A percentile compares a stretch with the other conserved stretches of the same genome.
These are phyloP conservation scores for Cardamine resedifolia DNA, from an alignment of 345 rosid species.

Conservation along the genomic window DNA sequence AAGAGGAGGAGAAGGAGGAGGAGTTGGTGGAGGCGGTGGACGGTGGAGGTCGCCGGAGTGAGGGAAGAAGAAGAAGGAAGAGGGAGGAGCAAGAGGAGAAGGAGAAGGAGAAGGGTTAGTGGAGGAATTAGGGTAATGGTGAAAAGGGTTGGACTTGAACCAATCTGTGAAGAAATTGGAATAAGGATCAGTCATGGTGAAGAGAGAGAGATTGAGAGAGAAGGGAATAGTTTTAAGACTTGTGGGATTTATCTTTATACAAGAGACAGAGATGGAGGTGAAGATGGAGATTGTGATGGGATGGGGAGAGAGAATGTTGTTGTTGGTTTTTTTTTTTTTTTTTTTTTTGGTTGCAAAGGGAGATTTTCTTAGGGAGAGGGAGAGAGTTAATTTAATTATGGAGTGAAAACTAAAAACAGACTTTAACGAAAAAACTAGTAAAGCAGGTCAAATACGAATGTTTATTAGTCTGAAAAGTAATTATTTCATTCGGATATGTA, in stretches of 20 bases:
- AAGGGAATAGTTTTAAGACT: slow-evolving; percentile 37
- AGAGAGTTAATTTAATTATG: slow-evolving; percentile 13
- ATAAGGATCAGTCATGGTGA: slow-evolving; percentile 85
- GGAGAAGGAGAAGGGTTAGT: slow-evolving; percentile 35
- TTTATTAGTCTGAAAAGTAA: slow-evolving; percentile 33
- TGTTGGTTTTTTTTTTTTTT: not conserved
- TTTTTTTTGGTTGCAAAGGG: not conserved
- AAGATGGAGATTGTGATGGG: slow-evolving; percentile 44
- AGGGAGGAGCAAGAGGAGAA: slow-evolving; percentile 1
- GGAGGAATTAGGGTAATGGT: slow-evolving; percentile 46
- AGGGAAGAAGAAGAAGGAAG: slow-evolving; percentile 35
- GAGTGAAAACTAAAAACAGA: slow-evolving; percentile 29
- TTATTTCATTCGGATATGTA: slow-evolving; percentile 37
- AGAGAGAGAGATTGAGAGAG: slow-evolving; percentile 28
- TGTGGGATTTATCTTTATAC: slow-evolving; percentile 59
- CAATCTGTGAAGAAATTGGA: slow-evolving; percentile 63
- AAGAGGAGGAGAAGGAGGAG: slow-evolving; percentile 84
- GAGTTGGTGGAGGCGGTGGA: slow-evolving; percentile 32
- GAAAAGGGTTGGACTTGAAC: slow-evolving; percentile 54
- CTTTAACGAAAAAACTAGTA: slow-evolving; percentile 16
- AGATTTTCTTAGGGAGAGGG: not conserved
- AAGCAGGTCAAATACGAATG: slow-evolving; percentile 37
- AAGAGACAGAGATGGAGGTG: slow-evolving; percentile 48
- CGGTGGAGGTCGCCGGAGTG: slow-evolving; percentile 28
- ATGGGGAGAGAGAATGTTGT: slow-evolving; percentile 25